Evolutionary conservation across 345 rosid species (phyloP).

Genomic region (Conringia planisiliqua): DNA sequence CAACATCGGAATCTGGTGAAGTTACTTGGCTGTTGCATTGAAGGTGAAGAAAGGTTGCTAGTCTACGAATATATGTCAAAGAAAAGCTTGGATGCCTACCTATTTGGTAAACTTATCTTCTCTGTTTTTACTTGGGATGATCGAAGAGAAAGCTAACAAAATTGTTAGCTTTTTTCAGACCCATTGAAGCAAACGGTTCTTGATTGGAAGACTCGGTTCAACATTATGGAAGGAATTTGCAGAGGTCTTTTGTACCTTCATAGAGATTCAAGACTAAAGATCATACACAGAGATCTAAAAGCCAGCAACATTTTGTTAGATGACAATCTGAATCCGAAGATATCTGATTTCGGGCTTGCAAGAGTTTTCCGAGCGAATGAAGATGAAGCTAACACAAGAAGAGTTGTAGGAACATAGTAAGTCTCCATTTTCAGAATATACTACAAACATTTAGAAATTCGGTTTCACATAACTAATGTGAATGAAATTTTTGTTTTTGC

Average conservation of each 20-base stretch:
- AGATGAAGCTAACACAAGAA: slow-evolving; percentile 42
- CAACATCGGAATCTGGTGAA: slow-evolving; percentile 68
- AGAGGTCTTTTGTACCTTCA: slow-evolving; percentile 51
- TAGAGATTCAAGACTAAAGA: slow-evolving; percentile 47
- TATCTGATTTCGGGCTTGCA: slow-evolving; percentile 51
- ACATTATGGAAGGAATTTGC: slow-evolving; percentile 47
- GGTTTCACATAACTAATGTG: neutral
- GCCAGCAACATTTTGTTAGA: slow-evolving; percentile 51
- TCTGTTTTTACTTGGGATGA: neutral
- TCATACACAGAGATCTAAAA: slow-evolving; percentile 53
- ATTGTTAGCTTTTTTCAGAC: slow-evolving; percentile 19
- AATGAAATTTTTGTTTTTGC: neutral
- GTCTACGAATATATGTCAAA: slow-evolving; percentile 53
- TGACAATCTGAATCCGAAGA: slow-evolving; percentile 44
- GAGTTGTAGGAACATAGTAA: slow-evolving; percentile 51
- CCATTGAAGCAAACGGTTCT: slow-evolving; percentile 21
- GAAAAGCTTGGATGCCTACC: slow-evolving; percentile 40
- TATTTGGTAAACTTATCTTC: slow-evolving; percentile 37
- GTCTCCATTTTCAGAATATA: neutral
- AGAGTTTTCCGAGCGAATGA: slow-evolving; percentile 37
- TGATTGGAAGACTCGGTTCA: slow-evolving; percentile 40
- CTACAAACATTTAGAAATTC: neutral
- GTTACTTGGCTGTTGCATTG: slow-evolving; percentile 55
- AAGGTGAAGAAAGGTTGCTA: slow-evolving; percentile 53
- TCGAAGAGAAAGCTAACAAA: neutral